A percentile compares a stretch with the other conserved stretches of the same genome.
phyloP scores from a whole-genome alignment of 768 basidiomycete genomes.

The Suillus hirtellus region DNA sequence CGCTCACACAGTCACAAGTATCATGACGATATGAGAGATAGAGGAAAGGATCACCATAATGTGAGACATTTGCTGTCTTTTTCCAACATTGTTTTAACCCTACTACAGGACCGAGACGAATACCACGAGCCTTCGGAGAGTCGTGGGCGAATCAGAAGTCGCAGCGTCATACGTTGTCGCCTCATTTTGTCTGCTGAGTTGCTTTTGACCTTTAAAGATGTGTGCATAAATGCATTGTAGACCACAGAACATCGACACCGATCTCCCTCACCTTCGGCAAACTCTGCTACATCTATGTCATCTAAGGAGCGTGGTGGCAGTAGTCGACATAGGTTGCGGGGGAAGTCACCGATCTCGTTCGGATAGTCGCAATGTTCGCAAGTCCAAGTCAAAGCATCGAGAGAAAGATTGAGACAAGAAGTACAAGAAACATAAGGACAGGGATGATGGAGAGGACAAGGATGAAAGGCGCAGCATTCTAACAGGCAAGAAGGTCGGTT shows the following conservation, averaged over 20 bases:
- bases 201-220: slow-evolving; percentile 29
- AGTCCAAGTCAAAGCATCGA: slow-evolving; percentile 24
- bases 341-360: slow-evolving; percentile 28
- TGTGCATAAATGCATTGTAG: slow-evolving; percentile 20
- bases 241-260: slow-evolving; percentile 23
- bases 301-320: slow-evolving; percentile 19
- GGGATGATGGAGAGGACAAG: slow-evolving; percentile 37
- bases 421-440: slow-evolving; percentile 37
- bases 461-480: slow-evolving; percentile 55
- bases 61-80: neutral
- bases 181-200: neutral
- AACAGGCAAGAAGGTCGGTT: slow-evolving; percentile 59
- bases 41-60: slow-evolving; percentile 11
- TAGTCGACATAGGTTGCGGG: slow-evolving; percentile 19
- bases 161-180: slow-evolving; percentile 31
- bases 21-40: slow-evolving; percentile 2
- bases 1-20: slow-evolving; percentile 11
- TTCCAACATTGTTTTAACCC: neutral
- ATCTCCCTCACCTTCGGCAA: slow-evolving; percentile 20
- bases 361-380: slow-evolving; percentile 26
- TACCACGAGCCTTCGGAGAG: slow-evolving; percentile 7
- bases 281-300: slow-evolving; percentile 18
- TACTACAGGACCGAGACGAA: slow-evolving; percentile 14
- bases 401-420: slow-evolving; percentile 36
- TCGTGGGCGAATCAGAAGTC: slow-evolving; percentile 20